phyloP scores from a whole-genome alignment of 768 basidiomycete species.

The Kwoniella newhampshirensis region DNA sequence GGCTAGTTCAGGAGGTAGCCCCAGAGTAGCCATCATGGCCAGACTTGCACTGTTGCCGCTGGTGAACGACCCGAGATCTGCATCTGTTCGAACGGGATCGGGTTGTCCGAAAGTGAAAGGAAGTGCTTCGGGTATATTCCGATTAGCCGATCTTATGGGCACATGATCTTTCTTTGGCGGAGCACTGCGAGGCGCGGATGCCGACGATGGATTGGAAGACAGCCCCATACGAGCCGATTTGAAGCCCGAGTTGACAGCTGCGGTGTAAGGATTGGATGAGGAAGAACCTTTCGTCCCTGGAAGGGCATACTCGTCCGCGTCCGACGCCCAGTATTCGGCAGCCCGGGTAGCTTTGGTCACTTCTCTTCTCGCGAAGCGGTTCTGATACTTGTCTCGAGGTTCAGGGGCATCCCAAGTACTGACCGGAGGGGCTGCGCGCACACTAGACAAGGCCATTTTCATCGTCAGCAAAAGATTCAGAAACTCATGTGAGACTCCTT shows the following conservation, averaged over 20 bases:
- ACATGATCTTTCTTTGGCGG: constrained; percentile 17
- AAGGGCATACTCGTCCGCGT: constrained; percentile 50
- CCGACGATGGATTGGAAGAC: neutral
- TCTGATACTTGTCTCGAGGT: constrained; percentile 34
- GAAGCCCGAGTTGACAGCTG: constrained; percentile 25
- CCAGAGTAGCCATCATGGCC: constrained; percentile 46
- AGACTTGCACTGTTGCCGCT: constrained; percentile 30
- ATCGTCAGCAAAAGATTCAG: neutral
- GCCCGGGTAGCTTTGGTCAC: constrained; percentile 43
- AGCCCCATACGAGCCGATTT: constrained; percentile 27
- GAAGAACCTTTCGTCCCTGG: constrained; percentile 21
- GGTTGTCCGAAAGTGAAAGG: constrained; percentile 40
- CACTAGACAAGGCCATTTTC: too few relatives aligned
- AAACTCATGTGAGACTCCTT: neutral
- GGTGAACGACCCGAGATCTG: constrained; percentile 32
- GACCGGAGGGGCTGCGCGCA: constrained; percentile 37
- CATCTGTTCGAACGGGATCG: constrained; percentile 12
- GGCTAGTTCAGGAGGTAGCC: constrained; percentile 30
- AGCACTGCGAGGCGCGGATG: constrained; percentile 17
- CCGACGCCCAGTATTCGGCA: constrained; percentile 52
- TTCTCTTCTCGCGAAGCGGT: constrained; percentile 43
- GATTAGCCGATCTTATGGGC: constrained; percentile 24
- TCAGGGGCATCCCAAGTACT: constrained; percentile 43
- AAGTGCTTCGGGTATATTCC: constrained; percentile 31
- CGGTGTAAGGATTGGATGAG: constrained; percentile 11